Conservation (phyloP, 2,329 filamentous ascomycete genomes). For the Fusarium burgessii region DNA sequence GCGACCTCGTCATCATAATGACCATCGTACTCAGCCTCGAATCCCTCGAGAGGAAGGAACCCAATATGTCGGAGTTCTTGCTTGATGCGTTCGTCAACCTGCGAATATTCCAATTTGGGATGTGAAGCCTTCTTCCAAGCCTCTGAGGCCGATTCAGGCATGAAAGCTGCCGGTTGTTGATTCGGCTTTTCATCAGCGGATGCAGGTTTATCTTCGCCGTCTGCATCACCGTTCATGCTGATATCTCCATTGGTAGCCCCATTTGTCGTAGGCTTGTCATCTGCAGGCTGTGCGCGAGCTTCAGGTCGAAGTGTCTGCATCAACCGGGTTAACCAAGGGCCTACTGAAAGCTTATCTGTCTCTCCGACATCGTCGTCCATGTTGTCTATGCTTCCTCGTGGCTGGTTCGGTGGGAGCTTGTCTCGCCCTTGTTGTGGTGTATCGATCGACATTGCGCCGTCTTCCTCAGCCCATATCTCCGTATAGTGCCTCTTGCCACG, state of each 20-base stretch:
- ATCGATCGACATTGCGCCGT: constrained; percentile 82
- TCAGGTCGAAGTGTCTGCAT: constrained; percentile 86
- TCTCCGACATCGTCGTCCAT: constrained; percentile 89
- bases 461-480: constrained; percentile 94
- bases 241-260: constrained; percentile 66
- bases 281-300: constrained; percentile 65
- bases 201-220: constrained; percentile 52
- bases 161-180: constrained; percentile 78
- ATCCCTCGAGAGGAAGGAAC: constrained; percentile 76
- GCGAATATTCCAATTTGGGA: constrained; percentile 82
- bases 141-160: constrained; percentile 81
- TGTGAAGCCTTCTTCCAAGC: constrained; percentile 83
- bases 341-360: constrained; percentile 89
- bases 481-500: constrained; percentile 87
- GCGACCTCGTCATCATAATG: constrained; percentile 96
- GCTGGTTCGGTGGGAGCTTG: constrained; percentile 80
- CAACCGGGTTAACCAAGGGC: constrained; percentile 85
- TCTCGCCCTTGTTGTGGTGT: constrained; percentile 70
- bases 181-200: constrained; percentile 54
- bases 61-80: constrained; percentile 92
- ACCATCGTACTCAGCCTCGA: constrained; percentile 82
- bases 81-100: constrained; percentile 91
- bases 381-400: constrained; percentile 86
- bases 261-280: constrained; percentile 68
- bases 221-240: constrained; percentile 64